Base-by-base conservation (phyloP, 441 rosid species). In the Francoa sonchifolia region DNA sequence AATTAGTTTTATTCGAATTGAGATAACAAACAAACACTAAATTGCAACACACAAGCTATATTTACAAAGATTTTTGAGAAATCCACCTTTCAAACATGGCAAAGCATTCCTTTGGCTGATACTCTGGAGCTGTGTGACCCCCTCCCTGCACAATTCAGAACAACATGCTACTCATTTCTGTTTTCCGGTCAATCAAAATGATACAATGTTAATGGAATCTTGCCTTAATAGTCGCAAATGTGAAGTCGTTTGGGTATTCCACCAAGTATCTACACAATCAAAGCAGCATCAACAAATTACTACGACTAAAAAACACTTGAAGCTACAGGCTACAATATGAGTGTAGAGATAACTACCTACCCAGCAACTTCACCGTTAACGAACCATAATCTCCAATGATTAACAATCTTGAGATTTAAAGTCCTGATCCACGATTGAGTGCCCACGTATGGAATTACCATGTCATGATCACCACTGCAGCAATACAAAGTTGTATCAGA, bases 161-260 rank as follows among this genome's bases (percentile, higher is more conserved):
- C 23, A 6, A 4, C 27, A 39, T 26, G 6, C 33, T 36, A 8
- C 10, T 11, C 15, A 17, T 15, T 21, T 17, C 19, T 19, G 16
- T 20, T 32, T 9, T 1, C 9, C 14, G 6, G 14, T 18, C 30
- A 19, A 10, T 9, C 29, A 2, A 9, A 7, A 13, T 12, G 1
- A 19, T 19, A 35, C 3, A 34, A 6, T 0, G 9, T 7, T 5
- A 33, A 5, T 22, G n/a, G n/a, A n/a, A n/a, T n/a, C 66, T 59
- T 54, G 54, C 69, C 65, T 57, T 59, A 11, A 66, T 58, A 2
- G 67, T 66, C 18, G 62, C 67, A 44, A 62, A 69, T 21, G 59
- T 62, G 9, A 65, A 50, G 38, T 54, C 23, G 31, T 56, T 37
- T 0, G 32, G 15, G 33, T 58, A 55, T 34, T 42, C 54, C 29